Base-by-base conservation (phyloP, 768 basidiomycete species). In the Mycena vulgaris region DNA sequence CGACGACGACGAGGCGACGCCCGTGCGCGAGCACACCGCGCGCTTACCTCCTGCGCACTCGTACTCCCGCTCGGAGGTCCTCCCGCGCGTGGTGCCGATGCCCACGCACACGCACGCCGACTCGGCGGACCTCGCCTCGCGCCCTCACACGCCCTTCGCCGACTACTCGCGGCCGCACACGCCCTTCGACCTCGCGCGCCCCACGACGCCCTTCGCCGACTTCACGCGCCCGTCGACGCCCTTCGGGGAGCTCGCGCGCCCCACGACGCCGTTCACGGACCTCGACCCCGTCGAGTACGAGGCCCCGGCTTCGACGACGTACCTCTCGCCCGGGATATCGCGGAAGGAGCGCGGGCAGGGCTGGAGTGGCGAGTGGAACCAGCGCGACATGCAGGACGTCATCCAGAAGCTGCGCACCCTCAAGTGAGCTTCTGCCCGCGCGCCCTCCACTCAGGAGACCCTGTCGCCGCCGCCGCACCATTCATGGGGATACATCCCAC, bases 331-430 rank as follows among this genome's bases (percentile, higher is more conserved):
- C 25, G 23, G 47, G n/a, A 59, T 65, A 75, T 80, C 35, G 74
- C 79, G 77, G 53, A 71, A 62, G 40, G 77, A 76, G 68, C 74
- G 67, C 52, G 69, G 66, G 58, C 70, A 73, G 48, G 77, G 76
- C 31, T 78, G 77, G 77, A 78, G 77, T 63, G 77, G 77, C 21
- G 77, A 78, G 66, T 78, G 77, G 77, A 78, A 78, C 49, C 74
- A 74, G 67, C 60, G 63, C 16, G 72, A 76, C 58, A 78, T 78
- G 61, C 74, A 70, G 64, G 68, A 75, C n/a, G 77, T 78, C 25
- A 77, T 78, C 21, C 64, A 70, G 30, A 76, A 75, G 72, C 69
- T 78, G 70, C 67, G 75, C 28, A 27, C 69, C 21, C 59, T 70
- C 42, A 65, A 66, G 39, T 70, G 63, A 70, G 40, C 48, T 49